Evolutionary conservation across 192 early-diverging fungal species (phyloP).

Genomic region (Haplosporangium gracile): DNA sequence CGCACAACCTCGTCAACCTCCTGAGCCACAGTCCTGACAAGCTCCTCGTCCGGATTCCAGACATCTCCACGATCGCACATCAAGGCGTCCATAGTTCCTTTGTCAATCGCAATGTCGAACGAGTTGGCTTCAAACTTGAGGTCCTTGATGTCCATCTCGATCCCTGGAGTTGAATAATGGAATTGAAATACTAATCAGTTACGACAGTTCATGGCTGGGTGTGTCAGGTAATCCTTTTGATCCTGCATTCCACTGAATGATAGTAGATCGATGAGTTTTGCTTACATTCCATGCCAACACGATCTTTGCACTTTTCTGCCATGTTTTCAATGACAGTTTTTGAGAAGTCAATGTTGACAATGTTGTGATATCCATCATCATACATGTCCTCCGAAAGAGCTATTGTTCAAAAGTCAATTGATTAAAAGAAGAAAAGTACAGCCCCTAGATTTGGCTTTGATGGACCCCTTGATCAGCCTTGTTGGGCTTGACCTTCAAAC

Average conservation of each 20-base stretch:
- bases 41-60: slow-evolving; percentile 85
- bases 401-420: slow-evolving; percentile 15
- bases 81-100: slow-evolving; percentile 92
- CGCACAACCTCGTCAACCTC: slow-evolving; percentile 86
- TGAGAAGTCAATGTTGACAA: slow-evolving; percentile 87
- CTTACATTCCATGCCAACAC: slow-evolving; percentile 71
- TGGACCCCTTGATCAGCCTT: not conserved
- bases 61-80: slow-evolving; percentile 89
- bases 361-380: slow-evolving; percentile 77
- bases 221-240: not conserved
- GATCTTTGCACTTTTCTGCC: slow-evolving; percentile 64
- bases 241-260: not conserved
- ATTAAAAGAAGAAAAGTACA: not conserved
- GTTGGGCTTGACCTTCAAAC: not conserved
- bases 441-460: not conserved
- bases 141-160: slow-evolving; percentile 84
- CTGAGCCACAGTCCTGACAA: slow-evolving; percentile 71
- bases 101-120: slow-evolving; percentile 88
- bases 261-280: not conserved
- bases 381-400: slow-evolving; percentile 85
- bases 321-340: slow-evolving; percentile 84
- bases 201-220: not conserved
- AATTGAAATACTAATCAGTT: not conserved
- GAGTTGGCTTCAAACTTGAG: slow-evolving; percentile 71
- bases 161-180: slow-evolving; percentile 40